Base-by-base conservation (phyloP, 73 alveolate genomes). In the Uronychia binucleata region DNA sequence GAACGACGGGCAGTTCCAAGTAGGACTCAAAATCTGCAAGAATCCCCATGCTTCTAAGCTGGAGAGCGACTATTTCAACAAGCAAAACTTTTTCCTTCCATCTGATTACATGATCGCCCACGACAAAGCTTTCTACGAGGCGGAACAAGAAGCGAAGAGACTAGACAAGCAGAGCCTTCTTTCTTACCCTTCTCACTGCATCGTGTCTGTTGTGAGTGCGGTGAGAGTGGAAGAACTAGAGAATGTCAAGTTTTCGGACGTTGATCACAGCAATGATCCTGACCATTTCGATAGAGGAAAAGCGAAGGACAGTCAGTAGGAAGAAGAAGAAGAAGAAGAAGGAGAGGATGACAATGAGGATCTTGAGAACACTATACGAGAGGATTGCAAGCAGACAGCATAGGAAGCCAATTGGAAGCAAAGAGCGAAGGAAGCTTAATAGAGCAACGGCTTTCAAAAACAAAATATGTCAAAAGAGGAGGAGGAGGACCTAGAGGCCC, bases 21-120 rank as follows among this genome's bases (percentile, higher is more conserved):
- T 79, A 1, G 34, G 75, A 29, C 34, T 79, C 1, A 79, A 57
- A 75, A 79, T 58, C 32, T 34, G 77, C 57, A 57, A 75, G 30
- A 79, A 57, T 57, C 86, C 86, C 13, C 58, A 34, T 46, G 86
- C 67, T 46, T 46, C 67, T 11, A 46, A 46, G 19, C 67, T 46
- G 19, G 67, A 46, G 19, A 11, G n/a, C 19, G 19, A 46, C 67
- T 46, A 46, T 46, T 46, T 46, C 67, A 46, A 46, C 19, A 46
- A 46, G 67, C 67, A 46, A 19, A 46, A 46, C 19, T 46, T 46
- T 19, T 46, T 46, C 19, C 19, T 46, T 5, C 19, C 67, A 5
- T 46, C 67, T 11, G 67, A 46, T 19, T 46, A 46, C 19, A 5
- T 46, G 19, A 46, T 46, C 19, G 67, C 67, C 5, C 67, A 46